Evolutionary conservation across 345 rosid genomes (phyloP), one percentile per base, ranked within the genome.

Genomic region (Laguncularia racemosa): DNA sequence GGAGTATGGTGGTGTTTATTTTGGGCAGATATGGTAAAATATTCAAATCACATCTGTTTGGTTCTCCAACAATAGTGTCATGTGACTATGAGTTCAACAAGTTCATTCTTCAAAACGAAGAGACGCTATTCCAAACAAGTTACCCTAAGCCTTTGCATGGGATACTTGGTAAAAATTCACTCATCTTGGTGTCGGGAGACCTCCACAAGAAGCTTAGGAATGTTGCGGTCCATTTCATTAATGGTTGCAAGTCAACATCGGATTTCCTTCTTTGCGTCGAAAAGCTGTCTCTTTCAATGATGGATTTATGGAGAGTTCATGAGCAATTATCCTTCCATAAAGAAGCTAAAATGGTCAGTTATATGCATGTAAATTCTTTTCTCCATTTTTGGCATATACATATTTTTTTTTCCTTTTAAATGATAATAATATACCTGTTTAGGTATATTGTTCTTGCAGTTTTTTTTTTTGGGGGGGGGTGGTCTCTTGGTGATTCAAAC

Each of bases 21-120:
- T 6, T 33, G 40, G 40, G 55, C 57, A 91, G 96, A 55, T 84
- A 85, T 43, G 98, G 98, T 20, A 82, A 55, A 58, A 82, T 91
- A 48, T 91, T 91, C 78, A 85, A 73, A 58, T 84, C 96, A 16
- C 84, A 84, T 72, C 48, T 91, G 26, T 88, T 90, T 70, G 96
- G 98, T 16, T 84, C 84, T 1, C 86, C 88, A 18, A 72, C 95
- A 21, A 73, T 91, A 60, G 95, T 91, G 14, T 88, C 96, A 11
- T 88, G 96, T 57, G 92, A 88, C 76, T 69, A 70, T 28, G 95
- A 88, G 59, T 77, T 88, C 63, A 91, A 86, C 80, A 59, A 63
- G 81, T 81, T 84, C 58, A 67, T 91, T 64, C 98, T 91, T 50
- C 96, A 84, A 60, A 88, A 86, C 38, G 96, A 91, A 60, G 96